Percentiles rank a stretch among this genome's conserved stretches.
These are phyloP conservation scores for Diaporthe vexans DNA, from an alignment of 2,329 filamentous ascomycete species.

Conservation along the genomic window DNA sequence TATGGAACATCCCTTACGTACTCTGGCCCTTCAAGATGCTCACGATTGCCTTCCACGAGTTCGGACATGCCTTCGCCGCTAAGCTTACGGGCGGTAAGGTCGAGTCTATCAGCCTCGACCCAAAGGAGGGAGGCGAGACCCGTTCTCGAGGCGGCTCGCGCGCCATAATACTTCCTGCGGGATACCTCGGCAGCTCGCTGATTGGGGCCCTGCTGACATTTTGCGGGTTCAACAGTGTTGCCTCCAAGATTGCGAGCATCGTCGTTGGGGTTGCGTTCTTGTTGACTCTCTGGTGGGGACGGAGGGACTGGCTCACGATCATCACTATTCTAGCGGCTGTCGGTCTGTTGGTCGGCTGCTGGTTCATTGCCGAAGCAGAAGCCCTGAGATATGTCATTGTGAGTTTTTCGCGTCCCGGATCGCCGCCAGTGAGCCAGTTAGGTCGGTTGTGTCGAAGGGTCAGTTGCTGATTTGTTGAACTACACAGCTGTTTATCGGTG, in stretches of 20 bases:
- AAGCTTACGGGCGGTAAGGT: slow-evolving; percentile 80
- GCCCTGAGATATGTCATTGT: slow-evolving; percentile 79
- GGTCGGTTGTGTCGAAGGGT: too few relatives aligned
- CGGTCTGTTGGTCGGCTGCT: slow-evolving; percentile 78
- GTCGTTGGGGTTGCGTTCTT: slow-evolving; percentile 81
- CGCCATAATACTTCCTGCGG: slow-evolving; percentile 80
- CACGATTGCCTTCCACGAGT: slow-evolving; percentile 86
- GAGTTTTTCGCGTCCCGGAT: slow-evolving; percentile 48
- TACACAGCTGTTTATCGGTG: slow-evolving; percentile 81
- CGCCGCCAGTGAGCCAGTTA: background rate
- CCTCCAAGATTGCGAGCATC: slow-evolving; percentile 83
- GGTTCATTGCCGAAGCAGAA: slow-evolving; percentile 85
- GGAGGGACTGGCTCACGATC: slow-evolving; percentile 83
- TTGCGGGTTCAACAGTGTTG: slow-evolving; percentile 85
- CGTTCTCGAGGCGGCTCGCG: slow-evolving; percentile 79
- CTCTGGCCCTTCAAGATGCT: slow-evolving; percentile 92
- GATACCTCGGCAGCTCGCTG: slow-evolving; percentile 82
- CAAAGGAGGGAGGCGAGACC: slow-evolving; percentile 83
- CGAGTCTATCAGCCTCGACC: slow-evolving; percentile 81
- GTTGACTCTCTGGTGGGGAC: slow-evolving; percentile 82
- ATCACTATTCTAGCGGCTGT: slow-evolving; percentile 78
- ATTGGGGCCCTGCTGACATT: slow-evolving; percentile 85
- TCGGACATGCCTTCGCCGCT: slow-evolving; percentile 81
- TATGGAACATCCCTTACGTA: slow-evolving; percentile 85
- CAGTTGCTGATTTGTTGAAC: slow-evolving; percentile 9